These are phyloP conservation scores for Fusarium clavum DNA, from an alignment of 2,329 filamentous ascomycete genomes.

Conservation along the genomic window DNA sequence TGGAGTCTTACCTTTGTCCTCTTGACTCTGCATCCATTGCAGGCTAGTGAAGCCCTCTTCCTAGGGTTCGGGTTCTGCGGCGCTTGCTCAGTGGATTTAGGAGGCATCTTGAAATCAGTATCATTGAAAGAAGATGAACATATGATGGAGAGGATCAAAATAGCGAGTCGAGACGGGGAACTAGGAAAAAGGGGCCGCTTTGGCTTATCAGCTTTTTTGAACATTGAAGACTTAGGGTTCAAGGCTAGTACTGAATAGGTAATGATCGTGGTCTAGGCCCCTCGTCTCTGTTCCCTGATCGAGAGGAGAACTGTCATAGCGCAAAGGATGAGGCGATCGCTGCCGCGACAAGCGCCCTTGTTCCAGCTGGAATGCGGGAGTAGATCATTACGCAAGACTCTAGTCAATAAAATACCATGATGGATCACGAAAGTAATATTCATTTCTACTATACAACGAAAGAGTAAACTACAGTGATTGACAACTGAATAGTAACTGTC, in stretches of 20 bases:
- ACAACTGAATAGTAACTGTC: no score
- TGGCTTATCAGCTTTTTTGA: not conserved
- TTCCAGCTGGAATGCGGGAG: not conserved
- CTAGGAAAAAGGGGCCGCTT: not conserved
- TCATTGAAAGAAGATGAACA: not conserved
- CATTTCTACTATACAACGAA: no score
- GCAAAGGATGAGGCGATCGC: not conserved
- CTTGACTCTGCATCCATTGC: constrained; percentile 8
- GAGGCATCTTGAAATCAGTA: not conserved
- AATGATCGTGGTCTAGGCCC: not conserved
- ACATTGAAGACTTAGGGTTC: not conserved
- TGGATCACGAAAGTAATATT: no score
- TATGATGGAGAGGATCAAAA: not conserved
- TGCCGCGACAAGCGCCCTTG: not conserved
- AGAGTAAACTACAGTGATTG: no score
- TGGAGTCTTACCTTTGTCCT: constrained; percentile 11
- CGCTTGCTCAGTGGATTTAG: not conserved
- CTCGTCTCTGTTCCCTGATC: not conserved
- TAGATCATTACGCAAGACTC: not conserved
- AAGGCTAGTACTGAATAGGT: not conserved
- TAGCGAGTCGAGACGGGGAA: not conserved
- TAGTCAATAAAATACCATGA: not conserved
- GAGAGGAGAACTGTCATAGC: not conserved
- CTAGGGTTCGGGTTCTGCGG: not conserved
- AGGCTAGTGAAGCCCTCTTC: constrained; percentile 17